These are phyloP conservation scores for Blastocystis sp. DNA, from an alignment of 352 stramenopile species.

Conservation along the genomic window DNA sequence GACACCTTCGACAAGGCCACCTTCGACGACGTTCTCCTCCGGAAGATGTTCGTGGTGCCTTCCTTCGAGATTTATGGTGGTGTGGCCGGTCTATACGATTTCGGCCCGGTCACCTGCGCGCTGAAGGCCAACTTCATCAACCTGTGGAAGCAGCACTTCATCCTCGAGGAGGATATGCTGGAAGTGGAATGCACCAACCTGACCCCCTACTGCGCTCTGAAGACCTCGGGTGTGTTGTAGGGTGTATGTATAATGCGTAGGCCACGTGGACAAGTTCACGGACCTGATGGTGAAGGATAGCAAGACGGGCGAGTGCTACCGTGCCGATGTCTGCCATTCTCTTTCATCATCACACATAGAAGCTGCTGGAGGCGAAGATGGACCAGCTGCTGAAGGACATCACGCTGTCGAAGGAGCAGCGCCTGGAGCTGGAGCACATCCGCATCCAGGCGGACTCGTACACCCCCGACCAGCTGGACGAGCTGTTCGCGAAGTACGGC, in stretches of 20 bases:
- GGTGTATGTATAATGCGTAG: conserved; percentile 70
- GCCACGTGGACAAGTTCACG: conserved; percentile 97
- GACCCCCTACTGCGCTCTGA: conserved; percentile 92
- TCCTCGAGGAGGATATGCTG: conserved; percentile 94
- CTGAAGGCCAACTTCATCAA: conserved; percentile 90
- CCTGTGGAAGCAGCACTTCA: conserved; percentile 94
- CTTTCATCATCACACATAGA: background rate
- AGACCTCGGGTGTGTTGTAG: conserved; percentile 79
- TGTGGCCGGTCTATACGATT: conserved; percentile 95
- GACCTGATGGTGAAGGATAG: conserved; percentile 98
- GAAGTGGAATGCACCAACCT: conserved; percentile 98
- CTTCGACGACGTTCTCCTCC: conserved; percentile 93
- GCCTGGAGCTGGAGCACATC: conserved; percentile 76
- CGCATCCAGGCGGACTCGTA: conserved; percentile 94
- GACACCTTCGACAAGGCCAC: conserved; percentile 81
- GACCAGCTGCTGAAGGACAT: conserved; percentile 98
- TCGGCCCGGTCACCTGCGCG: conserved; percentile 88
- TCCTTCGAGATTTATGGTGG: conserved; percentile 98
- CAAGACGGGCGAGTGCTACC: conserved; percentile 92
- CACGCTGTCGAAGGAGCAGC: conserved; percentile 71
- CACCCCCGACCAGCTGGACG: conserved; percentile 91
- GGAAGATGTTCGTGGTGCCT: conserved; percentile 98
- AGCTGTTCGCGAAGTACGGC: conserved; percentile 85
- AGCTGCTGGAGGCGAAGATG: conserved; percentile 61
- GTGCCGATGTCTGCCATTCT: conserved; percentile 75